Evolutionary conservation across 345 rosid species (phyloP).

Genomic region (Populus euphratica): DNA sequence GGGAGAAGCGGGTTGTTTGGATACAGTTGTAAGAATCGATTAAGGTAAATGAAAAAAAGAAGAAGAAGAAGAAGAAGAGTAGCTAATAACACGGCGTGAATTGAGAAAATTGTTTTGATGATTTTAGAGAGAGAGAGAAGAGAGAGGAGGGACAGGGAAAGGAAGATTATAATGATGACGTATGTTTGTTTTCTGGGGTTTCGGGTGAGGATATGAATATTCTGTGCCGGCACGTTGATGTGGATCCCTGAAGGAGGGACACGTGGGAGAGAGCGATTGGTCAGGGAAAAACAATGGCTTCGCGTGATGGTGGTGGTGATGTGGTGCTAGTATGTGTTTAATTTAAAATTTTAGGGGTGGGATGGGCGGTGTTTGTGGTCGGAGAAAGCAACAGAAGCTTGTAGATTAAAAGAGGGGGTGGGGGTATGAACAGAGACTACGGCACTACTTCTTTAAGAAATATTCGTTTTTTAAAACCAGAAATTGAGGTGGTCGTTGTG

Average conservation of each 20-base stretch:
- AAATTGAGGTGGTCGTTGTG: too few species aligned
- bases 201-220: background rate
- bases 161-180: background rate
- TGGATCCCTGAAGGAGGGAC: background rate
- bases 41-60: background rate
- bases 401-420: background rate
- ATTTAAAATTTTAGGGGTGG: background rate
- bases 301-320: background rate
- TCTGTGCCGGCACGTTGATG: slow-evolving; percentile 11
- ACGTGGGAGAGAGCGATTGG: background rate
- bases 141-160: background rate
- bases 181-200: background rate
- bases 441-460: background rate
- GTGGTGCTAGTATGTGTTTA: background rate
- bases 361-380: background rate
- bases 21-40: background rate
- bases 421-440: too few species aligned
- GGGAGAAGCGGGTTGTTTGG: background rate
- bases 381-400: background rate
- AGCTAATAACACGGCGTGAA: background rate
- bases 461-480: background rate
- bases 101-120: background rate
- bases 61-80: background rate
- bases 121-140: background rate
- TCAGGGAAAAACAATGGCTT: background rate